Percentiles rank a stretch among this genome's conserved stretches.
Evolutionary conservation across 441 rosid species (phyloP).

Genomic region (Populus trichocarpa): DNA sequence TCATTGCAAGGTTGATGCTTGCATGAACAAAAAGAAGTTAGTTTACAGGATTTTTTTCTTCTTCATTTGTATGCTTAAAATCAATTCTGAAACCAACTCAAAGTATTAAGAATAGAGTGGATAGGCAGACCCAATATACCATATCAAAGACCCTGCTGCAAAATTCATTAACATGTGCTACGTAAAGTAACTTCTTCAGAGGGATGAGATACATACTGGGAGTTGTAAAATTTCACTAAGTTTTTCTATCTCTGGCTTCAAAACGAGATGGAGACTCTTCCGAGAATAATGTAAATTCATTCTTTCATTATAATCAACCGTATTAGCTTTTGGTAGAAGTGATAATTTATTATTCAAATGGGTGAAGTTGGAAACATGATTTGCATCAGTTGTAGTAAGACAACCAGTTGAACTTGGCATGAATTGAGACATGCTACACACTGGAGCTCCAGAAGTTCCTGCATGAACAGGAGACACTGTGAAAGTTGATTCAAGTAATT

Average conservation of each 20-base stretch:
- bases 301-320: conserved; percentile 34
- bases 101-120: conserved; percentile 14
- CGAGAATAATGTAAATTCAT: conserved; percentile 44
- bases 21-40: not conserved
- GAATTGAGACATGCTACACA: conserved; percentile 20
- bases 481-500: not conserved
- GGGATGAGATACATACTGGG: conserved; percentile 15
- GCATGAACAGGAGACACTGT: conserved; percentile 15
- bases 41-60: not conserved
- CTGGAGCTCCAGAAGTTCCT: conserved; percentile 31
- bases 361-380: conserved; percentile 1
- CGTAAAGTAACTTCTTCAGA: conserved; percentile 18
- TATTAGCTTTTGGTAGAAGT: conserved; percentile 31
- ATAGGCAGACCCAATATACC: not conserved
- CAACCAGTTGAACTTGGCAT: conserved; percentile 23
- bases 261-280: conserved; percentile 50
- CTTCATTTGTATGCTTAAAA: not conserved
- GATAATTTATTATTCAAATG: conserved; percentile 28
- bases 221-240: conserved; percentile 64
- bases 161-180: not conserved
- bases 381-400: conserved; percentile 11
- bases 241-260: conserved; percentile 59
- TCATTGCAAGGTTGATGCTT: not conserved
- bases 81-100: not conserved
- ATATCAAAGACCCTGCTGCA: not conserved